phyloP scores from a whole-genome alignment of 768 basidiomycete species.

The Phylloporus sp. region DNA sequence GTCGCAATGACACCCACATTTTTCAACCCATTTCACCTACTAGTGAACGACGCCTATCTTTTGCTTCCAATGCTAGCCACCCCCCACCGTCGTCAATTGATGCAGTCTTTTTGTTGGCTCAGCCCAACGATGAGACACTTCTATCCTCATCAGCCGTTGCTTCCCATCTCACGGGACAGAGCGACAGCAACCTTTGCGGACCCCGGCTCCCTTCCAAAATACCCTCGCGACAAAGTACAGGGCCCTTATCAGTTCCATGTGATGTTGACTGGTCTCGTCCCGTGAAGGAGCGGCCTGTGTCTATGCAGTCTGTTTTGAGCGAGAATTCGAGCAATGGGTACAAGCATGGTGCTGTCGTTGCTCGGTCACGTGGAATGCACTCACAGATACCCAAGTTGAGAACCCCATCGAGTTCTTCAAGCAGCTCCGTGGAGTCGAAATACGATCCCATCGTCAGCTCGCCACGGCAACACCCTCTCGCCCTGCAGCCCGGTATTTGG shows the following conservation, averaged over 20 bases:
- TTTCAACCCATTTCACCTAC: constrained; percentile 12
- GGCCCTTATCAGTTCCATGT: constrained; percentile 6
- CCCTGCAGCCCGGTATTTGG: constrained; percentile 4
- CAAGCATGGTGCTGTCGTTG: background rate
- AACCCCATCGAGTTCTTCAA: constrained; percentile 25
- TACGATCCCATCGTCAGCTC: constrained; percentile 1
- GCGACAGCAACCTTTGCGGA: constrained; percentile 40
- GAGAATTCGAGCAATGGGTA: constrained; percentile 16
- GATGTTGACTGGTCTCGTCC: background rate
- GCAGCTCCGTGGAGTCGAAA: constrained; percentile 17
- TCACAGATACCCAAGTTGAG: constrained; percentile 32
- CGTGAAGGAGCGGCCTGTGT: background rate
- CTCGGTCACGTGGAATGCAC: constrained; percentile 11
- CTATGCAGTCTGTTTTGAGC: constrained; percentile 2
- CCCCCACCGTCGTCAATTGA: constrained; percentile 8
- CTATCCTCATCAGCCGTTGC: background rate
- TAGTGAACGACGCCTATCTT: constrained; percentile 10
- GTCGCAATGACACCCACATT: constrained; percentile 9
- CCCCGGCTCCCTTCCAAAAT: constrained; percentile 37
- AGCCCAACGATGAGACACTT: constrained; percentile 1
- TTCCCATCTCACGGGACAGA: constrained; percentile 16
- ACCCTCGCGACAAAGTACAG: constrained; percentile 30
- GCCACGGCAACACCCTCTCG: constrained; percentile 1
- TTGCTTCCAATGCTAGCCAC: constrained; percentile 11
- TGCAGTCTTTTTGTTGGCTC: background rate